Evolutionary conservation across 306 rosid species (phyloP).

Genomic region (Cicer pinnatifidum): DNA sequence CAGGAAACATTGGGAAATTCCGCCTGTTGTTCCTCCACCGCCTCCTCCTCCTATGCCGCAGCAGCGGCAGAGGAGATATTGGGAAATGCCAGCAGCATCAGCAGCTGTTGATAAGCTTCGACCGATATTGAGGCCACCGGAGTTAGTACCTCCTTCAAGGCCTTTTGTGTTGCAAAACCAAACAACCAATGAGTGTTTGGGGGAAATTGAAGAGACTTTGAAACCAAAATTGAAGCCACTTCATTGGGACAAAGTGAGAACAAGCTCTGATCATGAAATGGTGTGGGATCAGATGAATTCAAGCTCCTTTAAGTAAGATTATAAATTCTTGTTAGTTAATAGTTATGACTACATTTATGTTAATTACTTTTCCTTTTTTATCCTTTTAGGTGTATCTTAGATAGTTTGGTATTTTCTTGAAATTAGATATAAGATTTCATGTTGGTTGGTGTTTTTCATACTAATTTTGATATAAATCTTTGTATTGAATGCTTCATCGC

Average conservation of each 20-base stretch:
- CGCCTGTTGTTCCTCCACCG: constrained; percentile 26
- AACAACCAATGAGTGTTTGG: constrained; percentile 42
- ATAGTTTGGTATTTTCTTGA: constrained; percentile 17
- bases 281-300: constrained; percentile 96
- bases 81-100: constrained; percentile 43
- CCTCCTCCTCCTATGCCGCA: constrained; percentile 4
- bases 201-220: constrained; percentile 52
- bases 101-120: constrained; percentile 43
- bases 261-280: constrained; percentile 88
- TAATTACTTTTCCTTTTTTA: not conserved
- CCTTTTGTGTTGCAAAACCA: constrained; percentile 54
- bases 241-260: constrained; percentile 97
- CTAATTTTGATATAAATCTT: not conserved
- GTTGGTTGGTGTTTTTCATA: not conserved
- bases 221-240: constrained; percentile 82
- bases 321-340: not conserved
- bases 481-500: not conserved
- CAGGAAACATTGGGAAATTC: not conserved
- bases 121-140: constrained; percentile 57
- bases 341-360: not conserved
- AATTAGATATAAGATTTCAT: not conserved
- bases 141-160: constrained; percentile 60
- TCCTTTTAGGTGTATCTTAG: not conserved
- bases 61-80: constrained; percentile 45
- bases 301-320: constrained; percentile 81